Percentiles rank a stretch among this genome's conserved stretches.
Conservation (phyloP, 2,329 filamentous ascomycete species). For the Amylocarpus encephaloides region DNA sequence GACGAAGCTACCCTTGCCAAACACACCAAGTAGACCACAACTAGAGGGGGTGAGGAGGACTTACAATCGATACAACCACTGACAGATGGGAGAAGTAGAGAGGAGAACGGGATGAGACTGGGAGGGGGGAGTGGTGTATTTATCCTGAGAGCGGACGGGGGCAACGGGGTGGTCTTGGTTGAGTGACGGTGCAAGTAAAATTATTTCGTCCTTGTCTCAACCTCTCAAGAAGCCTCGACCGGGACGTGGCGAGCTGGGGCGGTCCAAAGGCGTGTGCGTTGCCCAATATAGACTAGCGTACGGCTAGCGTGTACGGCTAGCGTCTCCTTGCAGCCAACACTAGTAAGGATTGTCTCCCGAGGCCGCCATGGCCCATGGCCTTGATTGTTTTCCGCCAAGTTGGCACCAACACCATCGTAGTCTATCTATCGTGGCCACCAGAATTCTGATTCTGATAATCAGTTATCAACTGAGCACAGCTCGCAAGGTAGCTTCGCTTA, state of each 20-base stretch:
- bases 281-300: neutral
- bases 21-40: neutral
- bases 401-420: too few relatives aligned
- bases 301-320: too few relatives aligned
- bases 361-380: neutral
- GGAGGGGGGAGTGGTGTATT: constrained; percentile 6
- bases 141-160: constrained; percentile 1
- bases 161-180: neutral
- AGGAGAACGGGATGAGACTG: constrained; percentile 2
- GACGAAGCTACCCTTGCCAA: too few relatives aligned
- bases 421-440: too few relatives aligned
- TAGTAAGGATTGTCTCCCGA: neutral
- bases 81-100: neutral
- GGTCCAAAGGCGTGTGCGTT: neutral
- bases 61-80: neutral
- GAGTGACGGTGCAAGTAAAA: constrained; percentile 8
- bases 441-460: too few relatives aligned
- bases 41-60: neutral
- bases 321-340: neutral
- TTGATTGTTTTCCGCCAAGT: too few relatives aligned
- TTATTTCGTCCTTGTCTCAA: constrained; percentile 17
- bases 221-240: constrained; percentile 11
- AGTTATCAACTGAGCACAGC: too few relatives aligned
- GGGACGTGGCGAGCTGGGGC: neutral
- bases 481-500: too few relatives aligned